phyloP scores from a whole-genome alignment of 1,284 basidiomycete species.

The Leccinum ponderosum region DNA sequence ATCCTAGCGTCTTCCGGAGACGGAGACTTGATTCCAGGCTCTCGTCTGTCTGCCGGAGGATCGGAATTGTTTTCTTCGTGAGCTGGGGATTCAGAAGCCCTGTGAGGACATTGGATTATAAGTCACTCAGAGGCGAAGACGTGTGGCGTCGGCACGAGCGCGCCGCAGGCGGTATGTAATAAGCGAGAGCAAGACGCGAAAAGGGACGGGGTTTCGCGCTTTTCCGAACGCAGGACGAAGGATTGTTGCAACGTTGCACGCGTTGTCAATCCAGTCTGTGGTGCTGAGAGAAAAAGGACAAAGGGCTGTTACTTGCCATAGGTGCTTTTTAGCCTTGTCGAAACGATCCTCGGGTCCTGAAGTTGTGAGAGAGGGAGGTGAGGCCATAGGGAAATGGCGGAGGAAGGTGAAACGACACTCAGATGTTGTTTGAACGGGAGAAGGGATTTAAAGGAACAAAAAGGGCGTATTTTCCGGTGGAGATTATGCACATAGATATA shows the following conservation, averaged over 20 bases:
- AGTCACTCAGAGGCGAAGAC: constrained; percentile 18
- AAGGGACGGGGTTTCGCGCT: constrained; percentile 19
- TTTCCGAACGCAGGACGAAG: constrained; percentile 11
- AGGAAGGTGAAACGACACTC: constrained; percentile 26
- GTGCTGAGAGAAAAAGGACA: constrained; percentile 8
- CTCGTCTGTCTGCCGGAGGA: constrained; percentile 15
- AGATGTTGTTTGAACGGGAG: constrained; percentile 21
- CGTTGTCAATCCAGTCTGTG: constrained; percentile 6
- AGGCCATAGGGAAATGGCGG: constrained; percentile 31
- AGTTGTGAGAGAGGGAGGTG: constrained; percentile 19
- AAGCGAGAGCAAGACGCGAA: constrained; percentile 22
- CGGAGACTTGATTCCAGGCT: constrained; percentile 16
- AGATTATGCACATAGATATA: constrained; percentile 43
- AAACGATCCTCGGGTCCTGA: constrained; percentile 32
- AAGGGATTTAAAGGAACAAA: constrained; percentile 36
- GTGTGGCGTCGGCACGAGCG: constrained; percentile 36
- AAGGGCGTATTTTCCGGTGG: constrained; percentile 32
- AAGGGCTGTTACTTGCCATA: constrained; percentile 31
- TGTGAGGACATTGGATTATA: constrained; percentile 21
- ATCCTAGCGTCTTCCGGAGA: constrained; percentile 23
- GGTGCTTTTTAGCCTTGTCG: constrained; percentile 37
- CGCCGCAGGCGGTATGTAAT: constrained; percentile 12
- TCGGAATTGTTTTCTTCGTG: constrained; percentile 23
- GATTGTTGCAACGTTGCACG: constrained; percentile 13
- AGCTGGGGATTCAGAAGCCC: constrained; percentile 34